Base-by-base conservation (phyloP, 306 rosid genomes). In the Acacia confusa region DNA sequence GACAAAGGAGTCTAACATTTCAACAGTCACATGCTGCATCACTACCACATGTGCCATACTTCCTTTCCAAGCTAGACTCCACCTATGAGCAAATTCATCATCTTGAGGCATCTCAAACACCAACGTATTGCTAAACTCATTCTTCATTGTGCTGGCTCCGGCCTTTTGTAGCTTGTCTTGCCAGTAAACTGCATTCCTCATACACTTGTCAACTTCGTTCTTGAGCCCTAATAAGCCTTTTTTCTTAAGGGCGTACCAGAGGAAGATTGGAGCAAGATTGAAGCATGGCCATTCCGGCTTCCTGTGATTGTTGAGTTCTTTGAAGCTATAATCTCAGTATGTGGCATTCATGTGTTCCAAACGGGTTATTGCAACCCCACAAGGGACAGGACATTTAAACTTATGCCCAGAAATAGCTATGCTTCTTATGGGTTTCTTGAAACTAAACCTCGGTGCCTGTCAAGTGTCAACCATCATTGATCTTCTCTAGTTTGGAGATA, bases 271-370 rank as follows among this genome's bases (percentile, higher is more conserved):
- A 90, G 92, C 92, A 60, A 60, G 17, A 60, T 60, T 2, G 66
- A 7, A 90, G 92, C 92, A 61, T 88, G 94, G 66, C 94, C 94
- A 32, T 84, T 88, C 65, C 92, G 80, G 70, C 94, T 90, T 34
- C 94, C 90, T 87, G 87, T 90, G 79, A 90, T 90, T 30, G 92
- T 90, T 1, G 70, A 1, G 22, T 64, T 43, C 41, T 4, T 16
- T 64, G 43, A 28, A 15, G 70, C 92, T 90, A 67, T 90, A 72
- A 85, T 85, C 64, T 88, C 92, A 3, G 86, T 88, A 14, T 90
- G 85, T 24, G 17, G 84, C 89, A 66, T 85, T 85, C 10, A 86
- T 85, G 85, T 86, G 86, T 82, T 88, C 85, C 72, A 88, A 77
- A 81, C 90, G 78, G 5, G 92, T 88, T 68, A 90, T 71, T 77